phyloP scores from a whole-genome alignment of 1,284 basidiomycete genomes.

The Sanghuangporus baumii region DNA sequence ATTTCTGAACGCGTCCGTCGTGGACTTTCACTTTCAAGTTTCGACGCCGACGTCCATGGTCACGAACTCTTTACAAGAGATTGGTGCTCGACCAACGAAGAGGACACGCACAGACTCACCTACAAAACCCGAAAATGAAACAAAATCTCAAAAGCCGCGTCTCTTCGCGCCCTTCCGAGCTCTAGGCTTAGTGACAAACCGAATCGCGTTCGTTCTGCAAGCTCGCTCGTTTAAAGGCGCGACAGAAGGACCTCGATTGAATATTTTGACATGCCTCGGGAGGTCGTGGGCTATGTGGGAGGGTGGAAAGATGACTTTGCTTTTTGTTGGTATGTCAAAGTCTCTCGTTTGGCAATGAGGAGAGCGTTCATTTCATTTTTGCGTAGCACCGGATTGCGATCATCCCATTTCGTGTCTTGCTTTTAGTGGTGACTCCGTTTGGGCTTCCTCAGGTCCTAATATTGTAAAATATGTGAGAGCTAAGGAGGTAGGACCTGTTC shows the following conservation, averaged over 20 bases:
- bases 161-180: slow-evolving; percentile 96
- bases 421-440: slow-evolving; percentile 85
- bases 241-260: slow-evolving; percentile 73
- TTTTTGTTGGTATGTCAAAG: slow-evolving; percentile 80
- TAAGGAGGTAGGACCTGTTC: slow-evolving; percentile 59
- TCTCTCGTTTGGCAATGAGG: neutral
- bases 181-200: slow-evolving; percentile 88
- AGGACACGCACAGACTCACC: slow-evolving; percentile 15
- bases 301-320: slow-evolving; percentile 84
- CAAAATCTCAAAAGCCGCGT: slow-evolving; percentile 29
- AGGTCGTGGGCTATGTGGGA: slow-evolving; percentile 96
- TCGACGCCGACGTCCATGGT: slow-evolving; percentile 2
- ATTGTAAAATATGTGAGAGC: slow-evolving; percentile 82
- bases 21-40: too few species aligned
- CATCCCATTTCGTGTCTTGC: slow-evolving; percentile 72
- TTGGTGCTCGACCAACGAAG: slow-evolving; percentile 22
- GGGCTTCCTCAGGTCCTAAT: slow-evolving; percentile 68
- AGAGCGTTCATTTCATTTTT: neutral
- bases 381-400: slow-evolving; percentile 71
- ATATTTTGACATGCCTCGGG: slow-evolving; percentile 87
- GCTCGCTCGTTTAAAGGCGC: slow-evolving; percentile 84
- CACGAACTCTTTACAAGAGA: slow-evolving; percentile 1
- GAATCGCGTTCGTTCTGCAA: slow-evolving; percentile 87
- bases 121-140: neutral
- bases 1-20: neutral